These are phyloP conservation scores for Linnemannia elongata DNA, from an alignment of 192 early-diverging fungal species.

Conservation along the genomic window DNA sequence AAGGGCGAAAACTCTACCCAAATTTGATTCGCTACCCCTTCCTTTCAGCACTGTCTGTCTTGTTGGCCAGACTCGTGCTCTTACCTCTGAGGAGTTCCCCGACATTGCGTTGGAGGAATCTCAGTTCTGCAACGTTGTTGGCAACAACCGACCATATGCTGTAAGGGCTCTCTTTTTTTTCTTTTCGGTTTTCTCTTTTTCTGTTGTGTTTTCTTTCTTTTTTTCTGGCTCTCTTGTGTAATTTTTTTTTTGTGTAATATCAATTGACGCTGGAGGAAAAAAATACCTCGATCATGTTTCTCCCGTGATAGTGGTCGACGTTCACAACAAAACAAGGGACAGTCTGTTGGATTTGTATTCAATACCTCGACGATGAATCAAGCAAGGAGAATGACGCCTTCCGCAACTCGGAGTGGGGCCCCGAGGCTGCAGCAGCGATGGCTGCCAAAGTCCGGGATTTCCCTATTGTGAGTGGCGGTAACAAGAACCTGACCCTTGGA, in stretches of 20 bases:
- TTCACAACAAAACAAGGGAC: neutral
- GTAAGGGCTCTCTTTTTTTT: too few relatives aligned
- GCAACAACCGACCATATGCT: neutral
- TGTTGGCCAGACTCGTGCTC: neutral
- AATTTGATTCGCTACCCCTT: neutral
- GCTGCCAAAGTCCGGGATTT: neutral
- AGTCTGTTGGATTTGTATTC: neutral
- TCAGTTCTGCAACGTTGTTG: neutral
- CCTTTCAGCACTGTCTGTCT: neutral
- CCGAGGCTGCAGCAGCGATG: neutral
- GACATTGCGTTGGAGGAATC: neutral
- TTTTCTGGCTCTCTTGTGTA: too few relatives aligned
- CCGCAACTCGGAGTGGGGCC: neutral
- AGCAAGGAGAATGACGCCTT: neutral
- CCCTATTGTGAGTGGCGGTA: neutral
- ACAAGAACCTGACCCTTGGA: neutral
- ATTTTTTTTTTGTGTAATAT: too few relatives aligned
- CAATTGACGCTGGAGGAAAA: too few relatives aligned
- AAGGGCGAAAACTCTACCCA: neutral
- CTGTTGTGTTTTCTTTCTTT: too few relatives aligned
- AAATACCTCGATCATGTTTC: too few relatives aligned
- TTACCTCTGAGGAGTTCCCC: neutral
- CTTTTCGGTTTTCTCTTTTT: too few relatives aligned
- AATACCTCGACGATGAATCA: neutral
- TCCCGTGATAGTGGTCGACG: neutral